These are phyloP conservation scores for Hyaloperonospora arabidopsidis DNA, from an alignment of 352 stramenopile species.

Conservation along the genomic window DNA sequence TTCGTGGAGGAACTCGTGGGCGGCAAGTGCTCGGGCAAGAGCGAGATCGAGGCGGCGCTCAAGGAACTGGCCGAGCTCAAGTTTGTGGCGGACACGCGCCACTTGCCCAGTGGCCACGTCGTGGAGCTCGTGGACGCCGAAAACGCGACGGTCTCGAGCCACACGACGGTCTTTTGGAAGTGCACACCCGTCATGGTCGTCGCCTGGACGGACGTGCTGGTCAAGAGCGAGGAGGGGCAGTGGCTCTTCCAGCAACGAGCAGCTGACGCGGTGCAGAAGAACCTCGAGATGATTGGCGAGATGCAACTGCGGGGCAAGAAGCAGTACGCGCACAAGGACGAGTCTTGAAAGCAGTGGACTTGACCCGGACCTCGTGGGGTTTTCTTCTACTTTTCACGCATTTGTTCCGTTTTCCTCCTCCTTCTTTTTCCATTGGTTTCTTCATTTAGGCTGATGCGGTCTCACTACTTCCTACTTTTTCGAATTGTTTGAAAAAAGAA, in stretches of 20 bases:
- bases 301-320: conserved; percentile 86
- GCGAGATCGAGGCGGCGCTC: conserved; percentile 66
- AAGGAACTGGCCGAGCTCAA: conserved; percentile 64
- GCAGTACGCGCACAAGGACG: conserved; percentile 70
- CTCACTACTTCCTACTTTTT: no score
- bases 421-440: no score
- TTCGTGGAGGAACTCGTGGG: conserved; percentile 77
- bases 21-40: conserved; percentile 43
- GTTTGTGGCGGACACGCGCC: conserved; percentile 74
- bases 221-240: conserved; percentile 64
- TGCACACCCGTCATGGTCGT: conserved; percentile 79
- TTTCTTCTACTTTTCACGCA: no score
- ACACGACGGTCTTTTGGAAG: conserved; percentile 80
- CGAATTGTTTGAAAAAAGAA: no score
- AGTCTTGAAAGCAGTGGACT: conserved; percentile 21
- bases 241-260: conserved; percentile 69
- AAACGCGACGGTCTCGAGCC: conserved; percentile 48
- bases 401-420: no score
- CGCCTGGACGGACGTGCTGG: conserved; percentile 68
- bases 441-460: no score
- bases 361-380: no score
- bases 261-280: conserved; percentile 80
- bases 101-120: conserved; percentile 75
- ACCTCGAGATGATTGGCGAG: conserved; percentile 84
- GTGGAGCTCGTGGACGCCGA: conserved; percentile 52